Base-by-base conservation (phyloP, 176 grass and related monocot genomes). In the Thalia dealbata region DNA sequence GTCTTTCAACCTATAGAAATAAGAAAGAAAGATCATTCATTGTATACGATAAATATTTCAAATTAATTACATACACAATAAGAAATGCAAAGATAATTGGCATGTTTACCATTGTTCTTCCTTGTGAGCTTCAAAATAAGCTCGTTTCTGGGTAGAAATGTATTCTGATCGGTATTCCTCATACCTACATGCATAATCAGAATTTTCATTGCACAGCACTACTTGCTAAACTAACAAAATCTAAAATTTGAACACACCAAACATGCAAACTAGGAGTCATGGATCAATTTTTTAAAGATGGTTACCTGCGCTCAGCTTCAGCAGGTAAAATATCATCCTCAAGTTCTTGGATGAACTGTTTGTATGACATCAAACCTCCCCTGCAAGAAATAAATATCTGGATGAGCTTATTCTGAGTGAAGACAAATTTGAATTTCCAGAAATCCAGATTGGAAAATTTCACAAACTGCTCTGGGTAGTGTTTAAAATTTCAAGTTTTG, bases 291-390 rank as follows among this genome's bases (percentile, higher is more conserved):
- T 43, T 61, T 13, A 23, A 72, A 68, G 21, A 68, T 23, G 43
- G n/a, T 15, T 86, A 99, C 95, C 90, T 79, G 56, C 78, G 84
- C 78, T 95, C 88, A 83, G 95, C 90, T 99, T 99, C 95, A 83
- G 85, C 80, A 76, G 95, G 95, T 75, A 81, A 88, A 72, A 99
- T 83, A 55, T 95, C 95, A 85, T 99, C 95, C 85, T 99, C 95
- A 71, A 99, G 88, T 64, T 92, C 90, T 89, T 95, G 90, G 15
- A 99, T 99, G 79, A 99, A 99, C 52, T 99, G 95, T 72, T 95
- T 99, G 69, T 99, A 99, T 3, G 90, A 90, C 90, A 99, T 99
- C 80, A 99, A 84, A 35, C 95, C 90, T 89, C 91, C 90, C 75
- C 95, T 99, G 73, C 61, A 85, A 95, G 67, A 38, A 38, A 38